Evolutionary conservation across 805 yeast genomes (phyloP), one percentile per base, ranked within the genome.

Genomic region (Jamesozyma piceae): DNA sequence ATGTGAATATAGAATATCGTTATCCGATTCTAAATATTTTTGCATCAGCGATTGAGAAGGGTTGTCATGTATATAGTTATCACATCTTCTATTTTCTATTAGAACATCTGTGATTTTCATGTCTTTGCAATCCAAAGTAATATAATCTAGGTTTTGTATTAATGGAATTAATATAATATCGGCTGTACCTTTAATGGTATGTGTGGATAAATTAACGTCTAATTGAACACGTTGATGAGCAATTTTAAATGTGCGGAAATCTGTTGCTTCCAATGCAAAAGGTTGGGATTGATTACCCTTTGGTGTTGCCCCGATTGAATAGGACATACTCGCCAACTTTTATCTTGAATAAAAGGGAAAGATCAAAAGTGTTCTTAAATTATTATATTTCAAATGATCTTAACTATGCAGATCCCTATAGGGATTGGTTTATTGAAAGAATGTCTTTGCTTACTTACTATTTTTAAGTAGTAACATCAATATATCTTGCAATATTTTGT

Each of bases 191-290:
- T 55, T 57, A 5, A 88, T 65, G 18, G 65, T 54, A 47, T 74
- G 71, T 15, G 70, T 67, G n/a, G 78, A 72, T 35, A 89, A 66
- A 58, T 88, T 95, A 3, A 90, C 77, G 57, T 89, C 95, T 17
- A 90, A 64, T 21, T 75, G 72, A 13, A 90, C 83, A 50, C 82
- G 74, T 61, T 90, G 97, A 60, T 88, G 95, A 4, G 90, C 88
- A 19, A 90, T 74, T 53, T 74, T 78, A 59, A 84, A 78, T 26
- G 60, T 63, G 20, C 59, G 47, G 26, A 44, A 41, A 27, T 43
- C 35, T 40, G 42, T 35, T 29, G 38, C 33, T 33, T 47, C 49
- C 10, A 39, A 37, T 35, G 46, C 39, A 33, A 35, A 35, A 17
- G 52, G 34, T 44, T 50, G 55, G 14, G 48, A 20, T 31, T 47